Evolutionary conservation across 2,329 filamentous ascomycete species (phyloP).

Genomic region (Stenocarpella maydis): DNA sequence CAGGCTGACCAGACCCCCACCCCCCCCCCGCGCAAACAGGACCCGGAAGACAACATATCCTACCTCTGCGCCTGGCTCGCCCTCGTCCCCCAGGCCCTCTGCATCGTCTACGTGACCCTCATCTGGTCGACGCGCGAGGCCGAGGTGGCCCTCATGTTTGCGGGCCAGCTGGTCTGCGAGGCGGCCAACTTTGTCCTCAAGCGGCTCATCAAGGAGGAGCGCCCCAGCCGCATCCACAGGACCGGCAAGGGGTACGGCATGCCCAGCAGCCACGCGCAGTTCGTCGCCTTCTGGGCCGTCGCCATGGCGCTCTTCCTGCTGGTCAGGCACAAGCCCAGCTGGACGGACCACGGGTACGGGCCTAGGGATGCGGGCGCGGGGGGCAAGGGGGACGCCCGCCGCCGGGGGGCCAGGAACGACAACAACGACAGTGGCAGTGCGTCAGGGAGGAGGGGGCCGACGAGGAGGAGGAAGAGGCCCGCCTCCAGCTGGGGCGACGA

Average conservation of each 20-base stretch:
- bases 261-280: conserved; percentile 94
- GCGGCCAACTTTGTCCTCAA: conserved; percentile 90
- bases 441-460: neutral
- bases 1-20: conserved; percentile 24
- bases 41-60: conserved; percentile 85
- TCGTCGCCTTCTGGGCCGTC: conserved; percentile 89
- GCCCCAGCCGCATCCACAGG: conserved; percentile 80
- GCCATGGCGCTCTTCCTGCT: conserved; percentile 87
- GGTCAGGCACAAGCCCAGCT: conserved; percentile 74
- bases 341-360: conserved; percentile 25
- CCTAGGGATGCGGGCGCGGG: conserved; percentile 18
- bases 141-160: conserved; percentile 89
- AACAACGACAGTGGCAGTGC: neutral
- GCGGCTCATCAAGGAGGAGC: conserved; percentile 89
- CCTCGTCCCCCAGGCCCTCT: conserved; percentile 89
- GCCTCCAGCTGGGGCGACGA: conserved; percentile 30
- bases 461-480: neutral
- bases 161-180: conserved; percentile 91
- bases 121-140: conserved; percentile 91
- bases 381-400: neutral
- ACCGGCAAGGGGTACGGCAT: conserved; percentile 97
- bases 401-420: neutral
- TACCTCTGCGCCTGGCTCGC: conserved; percentile 93
- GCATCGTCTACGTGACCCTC: conserved; percentile 87
- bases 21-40: conserved; percentile 63